Evolutionary conservation across 345 rosid species (phyloP), one percentile per base, ranked within the genome.

Genomic region (Cardamine occulta): DNA sequence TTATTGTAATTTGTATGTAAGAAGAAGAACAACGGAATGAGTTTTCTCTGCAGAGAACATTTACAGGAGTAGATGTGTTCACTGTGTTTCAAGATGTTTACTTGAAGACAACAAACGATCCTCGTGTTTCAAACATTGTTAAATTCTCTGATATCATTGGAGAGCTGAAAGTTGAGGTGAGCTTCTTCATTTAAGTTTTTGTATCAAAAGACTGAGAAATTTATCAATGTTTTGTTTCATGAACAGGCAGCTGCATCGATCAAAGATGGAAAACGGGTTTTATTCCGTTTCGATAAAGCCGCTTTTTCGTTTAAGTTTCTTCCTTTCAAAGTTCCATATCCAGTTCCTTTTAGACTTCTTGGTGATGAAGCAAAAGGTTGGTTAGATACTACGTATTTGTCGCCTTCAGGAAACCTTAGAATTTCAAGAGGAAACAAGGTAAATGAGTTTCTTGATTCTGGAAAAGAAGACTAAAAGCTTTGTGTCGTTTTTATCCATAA

Each of bases 281-380:
- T 87, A 10, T 90, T 91, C 75, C 84, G 49, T 44, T 91, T 94
- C 34, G 97, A 94, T 68, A 91, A 66, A 79, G 97, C 95, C 10
- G 90, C 96, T 11, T 91, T 91, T 66, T 73, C 93, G 18, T 73
- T 94, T 5, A 94, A 90, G 47, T 88, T 91, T n/a, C 81, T 94
- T 62, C 98, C 98, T 0, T 88, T 94, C 64, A 88, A 88, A 81
- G 91, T 94, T 67, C 98, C 98, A 60, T 94, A 94, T 76, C 98
- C 96, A 13, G 96, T 94, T 56, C 98, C 98, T 52, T 94, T 94
- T 79, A 81, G 82, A 82, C 91, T 95, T 79, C 97, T 95, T 61
- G 99, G 99, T 70, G 93, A 95, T 84, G 99, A 95, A 74, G 97
- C 93, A 23, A 92, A 88, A 77, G 97, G 99, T 37, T 95, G 99